phyloP scores from a whole-genome alignment of 108 stramenopile species.

The Cylindrotheca closterium region DNA sequence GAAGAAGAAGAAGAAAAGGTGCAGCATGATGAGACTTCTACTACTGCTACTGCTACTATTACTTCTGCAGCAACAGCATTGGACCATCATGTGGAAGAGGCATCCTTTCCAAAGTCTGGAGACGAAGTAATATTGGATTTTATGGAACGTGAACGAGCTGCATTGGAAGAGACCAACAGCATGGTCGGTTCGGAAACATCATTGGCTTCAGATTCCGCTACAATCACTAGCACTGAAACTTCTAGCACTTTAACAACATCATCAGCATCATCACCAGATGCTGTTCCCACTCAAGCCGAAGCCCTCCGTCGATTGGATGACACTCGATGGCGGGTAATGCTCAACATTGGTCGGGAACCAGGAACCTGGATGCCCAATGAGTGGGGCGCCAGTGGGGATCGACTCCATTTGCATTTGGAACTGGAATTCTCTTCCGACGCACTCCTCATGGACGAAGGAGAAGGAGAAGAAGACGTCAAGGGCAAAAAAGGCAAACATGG shows the following conservation, averaged over 20 bases:
- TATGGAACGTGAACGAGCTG: neutral
- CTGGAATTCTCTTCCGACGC: constrained; percentile 57
- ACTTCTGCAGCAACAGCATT: neutral
- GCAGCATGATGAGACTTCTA: neutral
- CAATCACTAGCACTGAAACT: neutral
- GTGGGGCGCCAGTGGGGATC: constrained; percentile 68
- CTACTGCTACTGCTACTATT: neutral
- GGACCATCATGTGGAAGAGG: neutral
- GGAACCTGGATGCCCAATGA: constrained; percentile 85
- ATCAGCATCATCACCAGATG: neutral
- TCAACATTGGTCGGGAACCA: constrained; percentile 67
- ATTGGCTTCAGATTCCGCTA: too few relatives aligned
- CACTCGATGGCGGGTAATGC: constrained; percentile 64
- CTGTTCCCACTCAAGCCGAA: constrained; percentile 2
- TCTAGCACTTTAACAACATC: neutral
- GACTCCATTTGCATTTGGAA: constrained; percentile 55
- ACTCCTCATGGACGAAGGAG: too few relatives aligned
- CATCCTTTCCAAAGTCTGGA: too few relatives aligned
- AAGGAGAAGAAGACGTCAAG: too few relatives aligned
- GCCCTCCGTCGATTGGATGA: constrained; percentile 41
- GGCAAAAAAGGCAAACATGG: too few relatives aligned
- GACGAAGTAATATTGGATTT: neutral
- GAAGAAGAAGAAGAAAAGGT: neutral
- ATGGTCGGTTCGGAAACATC: neutral
- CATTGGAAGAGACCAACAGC: neutral